Evolutionary conservation across 1,284 basidiomycete genomes (phyloP), one percentile per base, ranked within the genome.

Genomic region (Macrocystidia cucumis): DNA sequence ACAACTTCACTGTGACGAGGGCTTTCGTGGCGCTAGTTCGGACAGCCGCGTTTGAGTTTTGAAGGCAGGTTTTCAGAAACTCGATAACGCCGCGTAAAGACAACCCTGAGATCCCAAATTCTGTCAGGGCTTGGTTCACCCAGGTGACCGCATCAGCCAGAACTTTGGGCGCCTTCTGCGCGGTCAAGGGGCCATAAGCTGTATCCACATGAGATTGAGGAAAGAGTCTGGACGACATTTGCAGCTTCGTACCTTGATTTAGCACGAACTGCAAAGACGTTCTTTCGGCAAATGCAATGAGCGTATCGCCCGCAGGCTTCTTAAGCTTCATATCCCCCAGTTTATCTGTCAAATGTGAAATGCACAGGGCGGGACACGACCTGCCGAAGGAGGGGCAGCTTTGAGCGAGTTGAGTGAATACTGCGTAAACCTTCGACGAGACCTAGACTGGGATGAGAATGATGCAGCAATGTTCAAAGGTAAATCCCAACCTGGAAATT

Each of bases 161-260:
- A 18, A 93, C 91, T 61, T 98, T 99, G 0, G 95, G 95, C 0
- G 96, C 96, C 57, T 98, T 98, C 55, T 91, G 91, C 58, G 92
- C 96, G 9, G 77, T 74, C 48, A 98, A 63, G 0, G 92, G 79
- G 14, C 96, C 93, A 53, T 95, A 98, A 0, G 80, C 92, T 95
- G 45, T 46, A 38, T 11, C 40, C 25, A 35, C 34, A 42, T 31
- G 41, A 47, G 23, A 41, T 42, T 41, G 29, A 32, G 41, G 38
- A 38, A 23, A 34, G 20, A 31, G 22, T 26, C 20, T 25, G 25
- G 40, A 18, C 17, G 13, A 34, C 27, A 37, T 33, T 12, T 8
- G 18, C 19, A 28, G 22, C 14, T 32, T 7, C 72, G 39, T 49
- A 91, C 91, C 86, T 69, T 97, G 95, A 38, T 78, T 78, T 2